Evolutionary conservation across 2,329 filamentous ascomycete genomes (phyloP).

Genomic region (Metarhizium robertsii): DNA sequence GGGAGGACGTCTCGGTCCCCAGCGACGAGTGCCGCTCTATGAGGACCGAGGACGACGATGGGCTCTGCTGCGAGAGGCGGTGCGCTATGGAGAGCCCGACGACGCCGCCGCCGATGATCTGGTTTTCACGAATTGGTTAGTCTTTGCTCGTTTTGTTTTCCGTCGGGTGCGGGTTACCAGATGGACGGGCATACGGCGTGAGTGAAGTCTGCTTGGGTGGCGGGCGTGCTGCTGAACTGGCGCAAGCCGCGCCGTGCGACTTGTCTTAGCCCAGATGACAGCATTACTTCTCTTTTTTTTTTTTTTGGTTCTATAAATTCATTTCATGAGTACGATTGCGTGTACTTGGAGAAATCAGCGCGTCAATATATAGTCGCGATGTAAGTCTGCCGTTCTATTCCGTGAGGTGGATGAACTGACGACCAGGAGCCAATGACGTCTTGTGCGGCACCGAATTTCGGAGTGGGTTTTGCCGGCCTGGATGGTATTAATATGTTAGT

Average conservation of each 20-base stretch:
- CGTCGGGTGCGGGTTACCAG: background rate
- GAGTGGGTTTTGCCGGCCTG: background rate
- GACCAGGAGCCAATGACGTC: background rate
- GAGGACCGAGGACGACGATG: slow-evolving; percentile 58
- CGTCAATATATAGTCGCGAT: too few relatives aligned
- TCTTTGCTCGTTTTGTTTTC: background rate
- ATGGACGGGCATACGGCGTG: slow-evolving; percentile 28
- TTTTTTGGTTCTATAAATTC: too few relatives aligned
- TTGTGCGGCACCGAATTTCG: background rate
- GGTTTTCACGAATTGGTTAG: background rate
- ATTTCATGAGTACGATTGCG: too few relatives aligned
- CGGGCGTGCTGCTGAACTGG: slow-evolving; percentile 26
- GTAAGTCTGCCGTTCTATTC: background rate
- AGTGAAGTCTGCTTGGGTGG: slow-evolving; percentile 31
- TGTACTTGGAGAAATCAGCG: too few relatives aligned
- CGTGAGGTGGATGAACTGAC: background rate
- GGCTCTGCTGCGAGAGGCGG: slow-evolving; percentile 54
- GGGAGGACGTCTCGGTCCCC: slow-evolving; percentile 79
- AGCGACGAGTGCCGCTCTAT: slow-evolving; percentile 69
- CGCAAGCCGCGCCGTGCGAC: background rate
- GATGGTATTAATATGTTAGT: background rate
- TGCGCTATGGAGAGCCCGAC: slow-evolving; percentile 75
- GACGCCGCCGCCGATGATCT: slow-evolving; percentile 52
- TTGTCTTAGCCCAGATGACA: background rate
- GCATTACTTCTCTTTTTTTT: background rate